These are phyloP conservation scores for Colletotrichum karsti DNA, from an alignment of 2,329 filamentous ascomycete species.

Conservation along the genomic window DNA sequence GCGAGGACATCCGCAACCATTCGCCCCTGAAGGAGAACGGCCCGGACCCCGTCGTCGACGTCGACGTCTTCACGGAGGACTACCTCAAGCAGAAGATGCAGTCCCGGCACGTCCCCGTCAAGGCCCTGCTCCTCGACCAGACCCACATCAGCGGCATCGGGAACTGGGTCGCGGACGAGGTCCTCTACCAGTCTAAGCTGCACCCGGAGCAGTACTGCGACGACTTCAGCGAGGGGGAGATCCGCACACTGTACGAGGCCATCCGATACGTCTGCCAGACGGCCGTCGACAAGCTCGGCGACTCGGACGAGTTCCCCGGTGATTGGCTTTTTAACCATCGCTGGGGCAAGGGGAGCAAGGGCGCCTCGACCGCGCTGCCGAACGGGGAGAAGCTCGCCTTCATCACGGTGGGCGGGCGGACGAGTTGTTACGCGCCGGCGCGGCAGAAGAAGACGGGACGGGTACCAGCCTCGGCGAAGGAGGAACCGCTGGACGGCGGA, in stretches of 20 bases:
- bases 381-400: constrained; percentile 88
- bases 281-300: constrained; percentile 80
- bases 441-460: constrained; percentile 81
- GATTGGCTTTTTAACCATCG: constrained; percentile 90
- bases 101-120: constrained; percentile 85
- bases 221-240: constrained; percentile 76
- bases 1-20: constrained; percentile 76
- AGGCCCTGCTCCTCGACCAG: constrained; percentile 89
- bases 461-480: constrained; percentile 51
- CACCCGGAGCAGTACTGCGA: constrained; percentile 96
- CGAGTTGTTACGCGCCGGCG: constrained; percentile 86
- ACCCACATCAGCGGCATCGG: constrained; percentile 90
- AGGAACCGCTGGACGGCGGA: constrained; percentile 46
- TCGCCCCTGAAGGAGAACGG: constrained; percentile 91
- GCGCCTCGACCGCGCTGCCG: constrained; percentile 71
- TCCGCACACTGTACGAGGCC: constrained; percentile 74
- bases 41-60: constrained; percentile 89
- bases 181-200: constrained; percentile 86
- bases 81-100: constrained; percentile 78
- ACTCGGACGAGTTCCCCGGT: constrained; percentile 84
- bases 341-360: constrained; percentile 90
- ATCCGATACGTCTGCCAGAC: constrained; percentile 83
- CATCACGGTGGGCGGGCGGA: constrained; percentile 88
- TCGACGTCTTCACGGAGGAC: constrained; percentile 76
- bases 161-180: constrained; percentile 97